Base-by-base conservation (phyloP, 495 filamentous ascomycete genomes). In the Collariella sp. region DNA sequence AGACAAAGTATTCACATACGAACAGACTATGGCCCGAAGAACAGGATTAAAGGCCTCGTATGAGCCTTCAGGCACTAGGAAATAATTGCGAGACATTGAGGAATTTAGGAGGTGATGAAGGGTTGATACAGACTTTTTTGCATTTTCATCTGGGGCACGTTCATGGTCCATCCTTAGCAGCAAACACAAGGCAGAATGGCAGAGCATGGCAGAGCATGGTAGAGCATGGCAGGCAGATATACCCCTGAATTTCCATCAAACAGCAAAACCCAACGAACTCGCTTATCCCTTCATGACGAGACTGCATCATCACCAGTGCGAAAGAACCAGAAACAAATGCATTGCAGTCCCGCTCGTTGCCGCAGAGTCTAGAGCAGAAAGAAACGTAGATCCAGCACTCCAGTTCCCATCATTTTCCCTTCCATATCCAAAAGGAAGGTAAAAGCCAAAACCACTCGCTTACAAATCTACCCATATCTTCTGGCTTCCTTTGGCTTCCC, bases 11-110 rank as follows among this genome's bases (percentile, higher is more conserved):
- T 46, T 50, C 16, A 50, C 39, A 40, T 3, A 10, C 0, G 24
- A 43, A 51, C 34, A 64, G 63, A 15, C 54, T 68, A 5, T 68
- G 65, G 65, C 65, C 65, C 40, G 62, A 68, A 35, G 61, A 64
- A 20, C 55, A 62, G 5, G 59, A 62, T 16, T 68, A 64, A 54
- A 38, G 47, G 44, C 31, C 35, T 48, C 15, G 22, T 35, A 45
- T 50, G n/a, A n/a, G 29, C 15, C 36, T 18, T 7, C 36, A n/a
- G 20, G 4, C 19, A 4, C 3, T 1, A 5, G 4, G n/a, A 3
- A 16, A 3, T 2, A 22, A 19, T 18, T 12, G 20, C 19, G 26
- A n/a, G 24, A 23, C 13, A 16, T 5, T 2, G 22, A 13, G 20
- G 33, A 7, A 20, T 23, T 9, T 40, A 51, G 7, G 23, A 6